phyloP scores from a whole-genome alignment of 2,329 filamentous ascomycete genomes.

The Alternaria consortialis region DNA sequence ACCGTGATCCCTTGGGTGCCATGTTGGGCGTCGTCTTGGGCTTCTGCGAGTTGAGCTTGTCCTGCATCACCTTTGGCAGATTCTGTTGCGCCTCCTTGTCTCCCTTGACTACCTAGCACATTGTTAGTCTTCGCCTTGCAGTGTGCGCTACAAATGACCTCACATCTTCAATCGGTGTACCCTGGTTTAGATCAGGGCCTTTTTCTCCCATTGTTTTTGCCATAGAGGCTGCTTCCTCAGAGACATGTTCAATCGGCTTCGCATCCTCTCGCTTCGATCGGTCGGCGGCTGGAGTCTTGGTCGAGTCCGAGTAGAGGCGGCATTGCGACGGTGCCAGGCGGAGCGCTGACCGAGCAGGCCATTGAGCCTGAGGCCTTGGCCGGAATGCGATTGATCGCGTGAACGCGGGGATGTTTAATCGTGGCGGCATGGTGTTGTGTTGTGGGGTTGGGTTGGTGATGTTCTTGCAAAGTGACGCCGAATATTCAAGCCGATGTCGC shows the following conservation, averaged over 20 bases:
- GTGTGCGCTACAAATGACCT: neutral
- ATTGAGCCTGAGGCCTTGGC: slow-evolving; percentile 41
- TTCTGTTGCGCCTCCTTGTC: slow-evolving; percentile 69
- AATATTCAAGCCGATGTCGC: slow-evolving; percentile 21
- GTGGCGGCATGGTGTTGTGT: slow-evolving; percentile 49
- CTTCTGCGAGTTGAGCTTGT: slow-evolving; percentile 63
- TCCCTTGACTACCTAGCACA: slow-evolving; percentile 66
- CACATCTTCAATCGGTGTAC: slow-evolving; percentile 73
- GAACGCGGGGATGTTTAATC: slow-evolving; percentile 45
- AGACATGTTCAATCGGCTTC: slow-evolving; percentile 65
- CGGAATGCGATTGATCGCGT: slow-evolving; percentile 46
- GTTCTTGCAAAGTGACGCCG: slow-evolving; percentile 31
- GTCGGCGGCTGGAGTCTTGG: slow-evolving; percentile 42
- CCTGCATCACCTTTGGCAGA: slow-evolving; percentile 72
- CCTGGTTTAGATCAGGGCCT: slow-evolving; percentile 70
- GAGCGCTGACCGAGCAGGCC: slow-evolving; percentile 33
- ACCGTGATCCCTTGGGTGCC: slow-evolving; percentile 57
- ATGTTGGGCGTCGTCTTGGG: slow-evolving; percentile 44
- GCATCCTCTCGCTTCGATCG: slow-evolving; percentile 42
- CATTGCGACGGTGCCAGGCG: slow-evolving; percentile 38
- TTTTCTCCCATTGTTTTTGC: slow-evolving; percentile 65
- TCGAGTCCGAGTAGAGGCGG: slow-evolving; percentile 44
- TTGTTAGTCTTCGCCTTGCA: slow-evolving; percentile 20
- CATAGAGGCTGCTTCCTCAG: slow-evolving; percentile 70
- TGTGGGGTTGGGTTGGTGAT: slow-evolving; percentile 20